Conservation (phyloP, 345 rosid species). For the Theobroma cacao region DNA sequence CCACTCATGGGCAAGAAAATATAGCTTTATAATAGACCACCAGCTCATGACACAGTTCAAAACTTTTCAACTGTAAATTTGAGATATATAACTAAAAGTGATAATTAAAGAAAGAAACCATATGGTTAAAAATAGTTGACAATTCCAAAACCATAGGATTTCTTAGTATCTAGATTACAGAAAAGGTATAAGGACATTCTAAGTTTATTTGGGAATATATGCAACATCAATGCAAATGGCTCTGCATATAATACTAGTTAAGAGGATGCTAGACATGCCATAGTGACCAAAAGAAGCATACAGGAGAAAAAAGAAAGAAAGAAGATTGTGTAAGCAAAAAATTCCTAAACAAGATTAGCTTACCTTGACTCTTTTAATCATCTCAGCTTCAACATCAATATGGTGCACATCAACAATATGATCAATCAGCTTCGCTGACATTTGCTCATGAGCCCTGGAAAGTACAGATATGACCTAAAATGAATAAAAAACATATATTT, state of each 20-base stretch:
- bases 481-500: constrained; percentile 2
- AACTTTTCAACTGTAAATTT: background rate
- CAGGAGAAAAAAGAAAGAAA: background rate
- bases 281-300: background rate
- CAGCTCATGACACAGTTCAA: background rate
- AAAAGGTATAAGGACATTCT: background rate
- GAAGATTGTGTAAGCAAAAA: background rate
- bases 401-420: constrained; percentile 74
- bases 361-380: constrained; percentile 85
- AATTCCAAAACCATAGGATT: constrained; percentile 5
- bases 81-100: background rate
- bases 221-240: background rate
- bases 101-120: background rate
- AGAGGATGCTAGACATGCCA: background rate
- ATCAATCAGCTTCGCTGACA: constrained; percentile 81
- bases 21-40: background rate
- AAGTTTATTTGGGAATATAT: background rate
- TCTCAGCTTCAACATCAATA: constrained; percentile 74
- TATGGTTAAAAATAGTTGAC: background rate
- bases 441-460: constrained; percentile 83
- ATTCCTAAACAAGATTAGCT: constrained; percentile 12
- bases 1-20: background rate
- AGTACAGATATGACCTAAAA: constrained; percentile 5
- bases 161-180: background rate
- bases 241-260: background rate